Percentiles rank a stretch among this genome's conserved stretches.
Conservation (phyloP, 208 protist genomes). For the Leptomonas pyrrhocoris region DNA sequence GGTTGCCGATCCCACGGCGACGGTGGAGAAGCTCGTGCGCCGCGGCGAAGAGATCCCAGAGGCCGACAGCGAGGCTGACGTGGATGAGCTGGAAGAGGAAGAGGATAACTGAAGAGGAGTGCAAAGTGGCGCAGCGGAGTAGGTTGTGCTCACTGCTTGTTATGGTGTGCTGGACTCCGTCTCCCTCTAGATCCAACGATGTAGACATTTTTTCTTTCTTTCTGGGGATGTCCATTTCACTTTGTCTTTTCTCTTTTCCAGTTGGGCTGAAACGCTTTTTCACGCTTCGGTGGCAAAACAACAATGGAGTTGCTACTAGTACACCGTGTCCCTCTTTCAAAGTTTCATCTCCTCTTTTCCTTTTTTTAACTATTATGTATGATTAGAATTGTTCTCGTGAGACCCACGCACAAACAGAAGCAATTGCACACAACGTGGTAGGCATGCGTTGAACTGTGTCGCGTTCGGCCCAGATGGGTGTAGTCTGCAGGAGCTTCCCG, state of each 20-base stretch:
- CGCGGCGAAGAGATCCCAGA: conserved; percentile 89
- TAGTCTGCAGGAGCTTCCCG: too few species aligned
- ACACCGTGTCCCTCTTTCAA: neutral
- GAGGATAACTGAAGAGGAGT: conserved; percentile 51
- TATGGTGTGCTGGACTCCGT: neutral
- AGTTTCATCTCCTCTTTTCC: conserved; percentile 1
- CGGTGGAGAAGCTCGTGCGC: conserved; percentile 90
- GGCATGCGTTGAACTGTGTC: too few species aligned
- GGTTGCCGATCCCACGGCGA: conserved; percentile 84
- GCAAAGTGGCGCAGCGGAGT: neutral
- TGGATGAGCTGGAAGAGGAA: conserved; percentile 74
- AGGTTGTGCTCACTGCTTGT: neutral
- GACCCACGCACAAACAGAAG: neutral
- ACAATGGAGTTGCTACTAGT: too few species aligned
- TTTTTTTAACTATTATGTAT: conserved; percentile 17
- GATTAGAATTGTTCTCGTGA: neutral
- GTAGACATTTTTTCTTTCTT: conserved; percentile 6
- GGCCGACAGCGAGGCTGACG: conserved; percentile 87
- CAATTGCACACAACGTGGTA: too few species aligned
- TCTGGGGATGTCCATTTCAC: neutral
- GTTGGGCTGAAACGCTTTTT: neutral
- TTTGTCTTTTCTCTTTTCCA: neutral
- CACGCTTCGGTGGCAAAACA: neutral
- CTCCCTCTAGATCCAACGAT: neutral
- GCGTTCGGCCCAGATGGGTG: too few species aligned